These are phyloP conservation scores for Rubia occidens DNA, from an alignment of 305 asterid genomes.

Conservation along the genomic window DNA sequence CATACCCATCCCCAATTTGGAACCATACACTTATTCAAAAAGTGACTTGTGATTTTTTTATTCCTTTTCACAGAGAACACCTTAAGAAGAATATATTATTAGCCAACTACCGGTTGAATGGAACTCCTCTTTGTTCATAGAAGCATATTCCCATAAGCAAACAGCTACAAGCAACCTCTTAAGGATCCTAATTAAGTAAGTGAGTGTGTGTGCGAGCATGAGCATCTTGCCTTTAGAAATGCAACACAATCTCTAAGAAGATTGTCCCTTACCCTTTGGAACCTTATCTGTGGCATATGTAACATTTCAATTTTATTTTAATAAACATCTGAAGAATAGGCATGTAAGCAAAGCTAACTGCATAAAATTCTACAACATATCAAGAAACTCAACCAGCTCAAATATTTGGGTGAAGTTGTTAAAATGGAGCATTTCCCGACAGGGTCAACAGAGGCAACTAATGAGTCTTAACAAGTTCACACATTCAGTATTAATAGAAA, in stretches of 20 bases:
- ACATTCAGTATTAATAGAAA: neutral
- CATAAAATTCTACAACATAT: neutral
- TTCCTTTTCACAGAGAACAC: neutral
- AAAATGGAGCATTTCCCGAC: neutral
- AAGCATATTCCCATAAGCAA: neutral
- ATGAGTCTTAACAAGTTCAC: neutral
- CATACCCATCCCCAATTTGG: neutral
- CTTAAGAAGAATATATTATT: neutral
- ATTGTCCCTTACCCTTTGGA: neutral
- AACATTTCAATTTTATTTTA: neutral
- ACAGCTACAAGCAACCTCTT: neutral
- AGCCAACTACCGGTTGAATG: neutral
- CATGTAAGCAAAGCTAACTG: neutral
- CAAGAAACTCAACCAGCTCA: neutral
- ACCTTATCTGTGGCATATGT: neutral
- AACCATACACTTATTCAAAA: neutral
- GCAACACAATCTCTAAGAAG: neutral
- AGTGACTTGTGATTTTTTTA: neutral
- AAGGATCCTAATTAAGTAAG: neutral
- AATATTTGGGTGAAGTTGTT: neutral
- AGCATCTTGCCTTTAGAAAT: constrained; percentile 1
- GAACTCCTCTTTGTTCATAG: neutral
- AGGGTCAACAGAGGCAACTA: neutral
- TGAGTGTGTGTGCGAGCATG: neutral
- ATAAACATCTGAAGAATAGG: neutral